Evolutionary conservation across 495 filamentous ascomycete genomes (phyloP).

Genomic region (Cetradonia linearis): DNA sequence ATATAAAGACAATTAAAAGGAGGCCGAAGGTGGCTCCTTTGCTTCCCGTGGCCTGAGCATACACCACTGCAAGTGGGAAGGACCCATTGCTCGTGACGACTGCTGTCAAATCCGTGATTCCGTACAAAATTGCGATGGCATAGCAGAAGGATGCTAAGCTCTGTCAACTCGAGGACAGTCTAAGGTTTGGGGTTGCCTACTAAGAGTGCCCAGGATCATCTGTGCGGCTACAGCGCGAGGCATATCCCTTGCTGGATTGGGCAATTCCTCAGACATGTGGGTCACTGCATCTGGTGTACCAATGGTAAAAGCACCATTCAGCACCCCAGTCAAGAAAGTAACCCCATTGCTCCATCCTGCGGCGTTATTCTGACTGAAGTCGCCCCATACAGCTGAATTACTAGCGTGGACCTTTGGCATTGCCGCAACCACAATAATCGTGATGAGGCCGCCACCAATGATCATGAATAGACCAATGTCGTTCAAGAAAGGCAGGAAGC

Average conservation of each 20-base stretch:
- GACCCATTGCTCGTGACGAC: conserved; percentile 37
- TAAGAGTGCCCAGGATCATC: conserved; percentile 25
- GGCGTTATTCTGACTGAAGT: conserved; percentile 34
- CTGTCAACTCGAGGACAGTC: background rate
- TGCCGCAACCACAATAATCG: conserved; percentile 58
- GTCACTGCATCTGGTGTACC: conserved; percentile 68
- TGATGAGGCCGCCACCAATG: conserved; percentile 51
- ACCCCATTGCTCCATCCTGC: conserved; percentile 65
- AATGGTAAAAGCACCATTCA: conserved; percentile 79
- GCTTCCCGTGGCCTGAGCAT: conserved; percentile 63
- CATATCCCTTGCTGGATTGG: conserved; percentile 50
- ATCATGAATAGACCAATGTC: conserved; percentile 53
- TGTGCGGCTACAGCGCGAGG: conserved; percentile 46
- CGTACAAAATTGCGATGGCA: conserved; percentile 45
- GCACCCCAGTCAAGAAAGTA: conserved; percentile 68
- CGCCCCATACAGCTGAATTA: conserved; percentile 48
- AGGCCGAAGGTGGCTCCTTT: conserved; percentile 46
- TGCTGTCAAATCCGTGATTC: conserved; percentile 35
- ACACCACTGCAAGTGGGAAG: conserved; percentile 72
- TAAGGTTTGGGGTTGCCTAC: background rate
- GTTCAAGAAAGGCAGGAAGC: conserved; percentile 52
- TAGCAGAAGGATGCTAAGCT: conserved; percentile 32
- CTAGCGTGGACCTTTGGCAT: conserved; percentile 56
- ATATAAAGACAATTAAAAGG: conserved; percentile 57
- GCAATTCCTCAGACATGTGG: conserved; percentile 77